These are phyloP conservation scores for Ogataea paradorogensis DNA, from an alignment of 805 yeast genomes.

Conservation along the genomic window DNA sequence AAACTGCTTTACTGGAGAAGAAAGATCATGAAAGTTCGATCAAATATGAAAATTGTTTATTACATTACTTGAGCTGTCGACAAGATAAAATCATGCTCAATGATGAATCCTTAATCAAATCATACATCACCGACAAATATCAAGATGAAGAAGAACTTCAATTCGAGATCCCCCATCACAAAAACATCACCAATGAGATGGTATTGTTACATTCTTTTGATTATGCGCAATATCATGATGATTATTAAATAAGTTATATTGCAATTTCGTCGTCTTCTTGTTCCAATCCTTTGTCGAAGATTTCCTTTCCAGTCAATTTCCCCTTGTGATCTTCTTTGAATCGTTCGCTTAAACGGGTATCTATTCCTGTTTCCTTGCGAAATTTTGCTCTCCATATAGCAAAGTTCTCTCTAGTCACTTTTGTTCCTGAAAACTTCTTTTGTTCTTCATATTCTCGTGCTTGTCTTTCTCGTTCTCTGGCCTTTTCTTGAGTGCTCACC, in stretches of 20 bases:
- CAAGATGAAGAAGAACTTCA: not conserved
- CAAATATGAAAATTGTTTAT: slow-evolving; percentile 25
- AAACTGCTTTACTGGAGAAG: slow-evolving; percentile 24
- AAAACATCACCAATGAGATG: slow-evolving; percentile 26
- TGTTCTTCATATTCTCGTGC: slow-evolving; percentile 80
- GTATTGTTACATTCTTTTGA: slow-evolving; percentile 18
- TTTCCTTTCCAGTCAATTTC: slow-evolving; percentile 80
- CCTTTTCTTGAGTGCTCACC: slow-evolving; percentile 49
- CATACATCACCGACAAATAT: slow-evolving; percentile 13
- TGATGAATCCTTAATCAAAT: slow-evolving; percentile 13
- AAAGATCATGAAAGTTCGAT: slow-evolving; percentile 26
- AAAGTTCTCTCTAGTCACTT: slow-evolving; percentile 79
- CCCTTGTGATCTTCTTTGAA: slow-evolving; percentile 63
- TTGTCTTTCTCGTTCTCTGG: slow-evolving; percentile 54
- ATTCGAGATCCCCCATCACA: slow-evolving; percentile 15
- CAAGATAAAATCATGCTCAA: slow-evolving; percentile 18
- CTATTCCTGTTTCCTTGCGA: slow-evolving; percentile 69
- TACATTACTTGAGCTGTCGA: slow-evolving; percentile 23
- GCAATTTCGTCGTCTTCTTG: slow-evolving; percentile 54
- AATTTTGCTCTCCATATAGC: slow-evolving; percentile 69
- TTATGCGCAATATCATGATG: slow-evolving; percentile 7
- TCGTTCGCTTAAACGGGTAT: slow-evolving; percentile 52
- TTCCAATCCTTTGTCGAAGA: slow-evolving; percentile 86
- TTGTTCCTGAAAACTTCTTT: slow-evolving; percentile 86
- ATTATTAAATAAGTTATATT: slow-evolving; percentile 3